Evolutionary conservation across 1,139 yeast species (phyloP).

Genomic region (Scheffersomyces lignicola): DNA sequence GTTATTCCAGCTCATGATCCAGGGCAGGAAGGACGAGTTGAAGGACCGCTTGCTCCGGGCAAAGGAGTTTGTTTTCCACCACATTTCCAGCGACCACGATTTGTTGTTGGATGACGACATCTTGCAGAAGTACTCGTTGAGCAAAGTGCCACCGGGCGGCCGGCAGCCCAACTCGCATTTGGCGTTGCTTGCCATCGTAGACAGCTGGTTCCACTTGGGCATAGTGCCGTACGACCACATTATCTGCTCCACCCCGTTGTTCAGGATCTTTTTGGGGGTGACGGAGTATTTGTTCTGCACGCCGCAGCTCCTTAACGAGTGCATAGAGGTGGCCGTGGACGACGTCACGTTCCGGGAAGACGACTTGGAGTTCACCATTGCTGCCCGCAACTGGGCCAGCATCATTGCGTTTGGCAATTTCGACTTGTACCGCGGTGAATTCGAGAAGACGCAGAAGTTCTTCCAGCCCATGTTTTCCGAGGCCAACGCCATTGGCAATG

Average conservation of each 20-base stretch:
- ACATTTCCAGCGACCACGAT: slow-evolving; percentile 52
- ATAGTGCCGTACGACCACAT: slow-evolving; percentile 95
- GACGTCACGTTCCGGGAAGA: slow-evolving; percentile 78
- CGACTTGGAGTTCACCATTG: slow-evolving; percentile 81
- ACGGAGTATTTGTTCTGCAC: slow-evolving; percentile 88
- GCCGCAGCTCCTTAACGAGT: slow-evolving; percentile 75
- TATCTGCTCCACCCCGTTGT: slow-evolving; percentile 91
- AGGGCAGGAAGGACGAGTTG: slow-evolving; percentile 61
- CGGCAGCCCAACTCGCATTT: slow-evolving; percentile 84
- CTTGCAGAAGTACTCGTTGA: slow-evolving; percentile 75
- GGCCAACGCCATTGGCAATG: slow-evolving; percentile 90
- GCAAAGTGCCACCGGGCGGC: slow-evolving; percentile 72
- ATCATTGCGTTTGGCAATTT: slow-evolving; percentile 78
- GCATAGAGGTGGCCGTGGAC: slow-evolving; percentile 67
- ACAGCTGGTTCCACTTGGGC: slow-evolving; percentile 83
- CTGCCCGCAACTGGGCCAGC: slow-evolving; percentile 84
- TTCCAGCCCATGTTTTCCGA: slow-evolving; percentile 86
- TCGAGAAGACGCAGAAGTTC: slow-evolving; percentile 76
- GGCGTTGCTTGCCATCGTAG: slow-evolving; percentile 85
- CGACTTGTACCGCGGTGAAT: slow-evolving; percentile 66
- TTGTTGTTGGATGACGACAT: slow-evolving; percentile 77
- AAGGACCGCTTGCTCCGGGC: slow-evolving; percentile 62
- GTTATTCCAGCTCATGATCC: slow-evolving; percentile 78
- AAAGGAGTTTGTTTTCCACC: slow-evolving; percentile 73
- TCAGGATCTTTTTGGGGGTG: slow-evolving; percentile 90